Conservation (phyloP, 2,329 filamentous ascomycete species). For the Alternaria sp. region DNA sequence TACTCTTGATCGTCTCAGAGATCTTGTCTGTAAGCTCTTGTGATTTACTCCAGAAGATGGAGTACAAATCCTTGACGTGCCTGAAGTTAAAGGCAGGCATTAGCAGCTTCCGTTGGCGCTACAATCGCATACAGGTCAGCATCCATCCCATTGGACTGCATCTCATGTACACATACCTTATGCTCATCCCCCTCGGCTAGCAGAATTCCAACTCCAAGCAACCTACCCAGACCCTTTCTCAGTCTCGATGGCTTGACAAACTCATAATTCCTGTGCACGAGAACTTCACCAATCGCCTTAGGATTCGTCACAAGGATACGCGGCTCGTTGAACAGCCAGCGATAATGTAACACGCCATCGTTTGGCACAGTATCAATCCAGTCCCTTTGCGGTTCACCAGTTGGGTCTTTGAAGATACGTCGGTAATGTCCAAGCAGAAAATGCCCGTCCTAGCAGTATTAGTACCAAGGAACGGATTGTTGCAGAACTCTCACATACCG, state of each 20-base stretch:
- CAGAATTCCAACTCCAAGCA: conserved; percentile 76
- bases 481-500: conserved; percentile 49
- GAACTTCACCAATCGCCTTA: conserved; percentile 59
- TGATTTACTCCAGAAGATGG: conserved; percentile 59
- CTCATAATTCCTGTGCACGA: conserved; percentile 61
- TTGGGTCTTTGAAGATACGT: conserved; percentile 53
- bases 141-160: not conserved
- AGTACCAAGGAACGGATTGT: not conserved
- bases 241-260: conserved; percentile 58
- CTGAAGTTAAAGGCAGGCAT: conserved; percentile 61
- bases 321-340: conserved; percentile 57
- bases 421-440: conserved; percentile 54
- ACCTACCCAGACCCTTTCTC: conserved; percentile 64
- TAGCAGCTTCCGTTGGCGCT: conserved; percentile 58
- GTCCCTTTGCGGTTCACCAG: conserved; percentile 55
- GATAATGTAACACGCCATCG: conserved; percentile 64
- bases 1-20: conserved; percentile 32
- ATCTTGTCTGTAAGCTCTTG: conserved; percentile 53
- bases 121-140: conserved; percentile 8
- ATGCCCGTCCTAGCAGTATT: conserved; percentile 31
- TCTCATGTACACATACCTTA: conserved; percentile 58
- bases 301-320: conserved; percentile 57
- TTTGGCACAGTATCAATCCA: conserved; percentile 65
- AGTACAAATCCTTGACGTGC: conserved; percentile 60
- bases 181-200: conserved; percentile 92